A percentile compares a stretch with the other conserved stretches of the same genome.
phyloP scores from a whole-genome alignment of 2,329 filamentous ascomycete species.

The Aspergillus tamarii region DNA sequence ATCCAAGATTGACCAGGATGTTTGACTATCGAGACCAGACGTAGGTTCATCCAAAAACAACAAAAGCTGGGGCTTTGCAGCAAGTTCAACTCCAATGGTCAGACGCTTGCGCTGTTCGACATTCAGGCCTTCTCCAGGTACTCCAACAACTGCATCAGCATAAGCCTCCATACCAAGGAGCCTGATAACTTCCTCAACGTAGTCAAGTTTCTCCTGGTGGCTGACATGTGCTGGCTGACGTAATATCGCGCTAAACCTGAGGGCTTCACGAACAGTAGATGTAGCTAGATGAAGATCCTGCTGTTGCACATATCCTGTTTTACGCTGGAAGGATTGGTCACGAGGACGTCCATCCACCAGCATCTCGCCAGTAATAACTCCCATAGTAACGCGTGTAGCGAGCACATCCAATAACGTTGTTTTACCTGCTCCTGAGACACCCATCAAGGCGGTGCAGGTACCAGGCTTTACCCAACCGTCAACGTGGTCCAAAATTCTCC shows the following conservation, averaged over 20 bases:
- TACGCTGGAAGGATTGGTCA: constrained; percentile 82
- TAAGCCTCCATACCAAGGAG: constrained; percentile 90
- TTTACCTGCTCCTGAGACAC: constrained; percentile 87
- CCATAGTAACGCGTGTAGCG: constrained; percentile 83
- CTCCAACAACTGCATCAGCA: constrained; percentile 85
- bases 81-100: constrained; percentile 91
- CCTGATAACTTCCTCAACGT: constrained; percentile 87
- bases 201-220: constrained; percentile 75
- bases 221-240: constrained; percentile 76
- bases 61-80: constrained; percentile 83
- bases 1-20: constrained; percentile 86
- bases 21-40: constrained; percentile 89
- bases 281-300: constrained; percentile 86
- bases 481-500: constrained; percentile 79
- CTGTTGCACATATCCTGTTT: constrained; percentile 88
- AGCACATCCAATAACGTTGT: constrained; percentile 91
- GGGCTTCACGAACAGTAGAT: constrained; percentile 81
- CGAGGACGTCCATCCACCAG: constrained; percentile 72
- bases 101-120: constrained; percentile 72
- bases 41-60: constrained; percentile 94
- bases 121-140: constrained; percentile 77
- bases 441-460: constrained; percentile 85
- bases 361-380: constrained; percentile 85
- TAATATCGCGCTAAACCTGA: constrained; percentile 83
- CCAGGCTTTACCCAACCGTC: constrained; percentile 94